Conservation (phyloP, 305 asterid species). For the Withania somnifera region DNA sequence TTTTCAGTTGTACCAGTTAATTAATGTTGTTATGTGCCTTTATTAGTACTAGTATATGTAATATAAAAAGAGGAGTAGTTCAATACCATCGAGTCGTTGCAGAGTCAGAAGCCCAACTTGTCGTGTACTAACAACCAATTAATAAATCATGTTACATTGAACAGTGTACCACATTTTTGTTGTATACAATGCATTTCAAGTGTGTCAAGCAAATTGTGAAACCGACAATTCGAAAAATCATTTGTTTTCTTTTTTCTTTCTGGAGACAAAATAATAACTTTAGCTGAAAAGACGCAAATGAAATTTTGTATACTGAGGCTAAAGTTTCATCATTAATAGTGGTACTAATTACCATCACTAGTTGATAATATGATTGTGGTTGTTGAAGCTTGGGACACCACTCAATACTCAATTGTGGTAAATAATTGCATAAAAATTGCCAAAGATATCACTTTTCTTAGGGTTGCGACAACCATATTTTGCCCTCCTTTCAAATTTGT, state of each 20-base stretch:
- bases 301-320: too few species aligned
- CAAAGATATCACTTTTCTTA: background rate
- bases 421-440: background rate
- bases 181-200: background rate
- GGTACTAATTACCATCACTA: background rate
- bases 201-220: background rate
- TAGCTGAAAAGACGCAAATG: too few species aligned
- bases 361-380: background rate
- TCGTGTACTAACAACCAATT: background rate
- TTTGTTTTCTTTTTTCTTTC: background rate
- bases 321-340: background rate
- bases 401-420: background rate
- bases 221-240: background rate
- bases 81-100: background rate
- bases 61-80: background rate
- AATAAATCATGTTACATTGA: background rate
- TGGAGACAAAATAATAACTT: too few species aligned
- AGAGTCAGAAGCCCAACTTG: background rate
- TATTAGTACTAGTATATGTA: background rate
- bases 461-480: background rate
- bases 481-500: background rate
- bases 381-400: background rate
- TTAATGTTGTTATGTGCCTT: background rate
- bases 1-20: background rate
- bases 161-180: background rate